Base-by-base conservation (phyloP, 495 filamentous ascomycete genomes). In the Cetradonia linearis region DNA sequence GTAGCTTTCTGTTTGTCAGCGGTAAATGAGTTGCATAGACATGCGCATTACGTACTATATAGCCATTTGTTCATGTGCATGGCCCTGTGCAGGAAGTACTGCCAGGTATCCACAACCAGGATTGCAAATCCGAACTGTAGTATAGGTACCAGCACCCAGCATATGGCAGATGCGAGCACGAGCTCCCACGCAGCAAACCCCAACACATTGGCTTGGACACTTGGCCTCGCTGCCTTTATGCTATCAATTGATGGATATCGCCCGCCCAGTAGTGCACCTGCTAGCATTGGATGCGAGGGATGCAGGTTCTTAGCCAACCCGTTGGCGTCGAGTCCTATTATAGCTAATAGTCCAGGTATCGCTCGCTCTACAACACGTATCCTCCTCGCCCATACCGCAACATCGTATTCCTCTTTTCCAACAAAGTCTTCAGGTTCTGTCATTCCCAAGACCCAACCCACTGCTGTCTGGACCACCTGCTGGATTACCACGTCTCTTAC, bases 51-150 rank as follows among this genome's bases (percentile, higher is more conserved):
- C 83, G 62, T 76, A 89, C 86, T 84, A 75, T 93, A 93, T 62
- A 93, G 79, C 83, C 84, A 91, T 71, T 86, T 87, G 69, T 89
- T 87, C 76, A 86, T 76, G 71, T 93, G 88, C 88, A 91, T 91
- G 44, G 79, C 78, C 33, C 88, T 83, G 73, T 93, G 88, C 67
- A 84, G 75, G 70, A 91, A 90, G 72, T 93, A 93, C 67, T 93
- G 86, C 88, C 88, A 93, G 44, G 86, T 88, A 70, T 93, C 88
- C 55, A 91, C 74, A 60, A 84, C 67, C 65, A 78, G 68, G 65
- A 86, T 78, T 34, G 82, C 88, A 20, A 86, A 18, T 56, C 73
- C 74, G 64, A 89, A 76, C 70, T 91, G 86, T 40, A 85, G 34
- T 14, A 71, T 73, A 11, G 88, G 88, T 47, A 91, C 72, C 33